Evolutionary conservation across 2,329 filamentous ascomycete species (phyloP).

Genomic region (Apiospora hydei): DNA sequence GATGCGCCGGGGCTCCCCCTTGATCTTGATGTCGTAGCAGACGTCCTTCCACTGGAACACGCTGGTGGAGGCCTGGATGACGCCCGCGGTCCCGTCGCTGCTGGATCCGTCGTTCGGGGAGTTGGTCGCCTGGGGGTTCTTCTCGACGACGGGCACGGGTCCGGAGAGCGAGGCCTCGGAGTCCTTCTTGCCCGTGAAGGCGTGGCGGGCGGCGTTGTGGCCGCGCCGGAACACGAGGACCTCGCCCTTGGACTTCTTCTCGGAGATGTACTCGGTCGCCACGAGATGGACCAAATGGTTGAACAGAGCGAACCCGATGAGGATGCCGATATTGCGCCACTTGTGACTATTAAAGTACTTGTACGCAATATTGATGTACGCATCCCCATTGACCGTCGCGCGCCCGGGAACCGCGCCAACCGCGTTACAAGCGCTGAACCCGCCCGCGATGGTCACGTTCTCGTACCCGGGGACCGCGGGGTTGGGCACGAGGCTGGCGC

Average conservation of each 20-base stretch:
- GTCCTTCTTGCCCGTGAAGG: background rate
- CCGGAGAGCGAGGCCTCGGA: conserved; percentile 11
- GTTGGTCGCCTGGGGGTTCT: background rate
- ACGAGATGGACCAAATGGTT: conserved; percentile 71
- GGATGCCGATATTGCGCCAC: conserved; percentile 69
- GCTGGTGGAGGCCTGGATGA: conserved; percentile 38
- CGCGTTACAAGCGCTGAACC: conserved; percentile 48
- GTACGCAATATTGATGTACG: conserved; percentile 64
- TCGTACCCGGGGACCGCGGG: background rate
- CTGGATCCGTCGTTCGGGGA: background rate
- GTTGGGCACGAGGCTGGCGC: conserved; percentile 55
- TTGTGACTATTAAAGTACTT: conserved; percentile 63
- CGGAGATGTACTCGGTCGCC: conserved; percentile 70
- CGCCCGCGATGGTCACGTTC: background rate
- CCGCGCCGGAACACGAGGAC: conserved; percentile 69
- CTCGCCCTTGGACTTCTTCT: conserved; percentile 69
- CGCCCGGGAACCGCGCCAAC: conserved; percentile 63
- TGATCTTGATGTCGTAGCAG: conserved; percentile 75
- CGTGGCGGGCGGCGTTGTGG: background rate
- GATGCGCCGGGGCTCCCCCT: conserved; percentile 72
- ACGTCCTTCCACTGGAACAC: conserved; percentile 83
- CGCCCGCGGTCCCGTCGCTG: background rate
- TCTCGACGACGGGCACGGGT: background rate
- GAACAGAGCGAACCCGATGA: conserved; percentile 58
- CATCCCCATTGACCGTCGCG: conserved; percentile 64